Evolutionary conservation across 768 basidiomycete species (phyloP).

Genomic region (Rhizopogon vinicolor): DNA sequence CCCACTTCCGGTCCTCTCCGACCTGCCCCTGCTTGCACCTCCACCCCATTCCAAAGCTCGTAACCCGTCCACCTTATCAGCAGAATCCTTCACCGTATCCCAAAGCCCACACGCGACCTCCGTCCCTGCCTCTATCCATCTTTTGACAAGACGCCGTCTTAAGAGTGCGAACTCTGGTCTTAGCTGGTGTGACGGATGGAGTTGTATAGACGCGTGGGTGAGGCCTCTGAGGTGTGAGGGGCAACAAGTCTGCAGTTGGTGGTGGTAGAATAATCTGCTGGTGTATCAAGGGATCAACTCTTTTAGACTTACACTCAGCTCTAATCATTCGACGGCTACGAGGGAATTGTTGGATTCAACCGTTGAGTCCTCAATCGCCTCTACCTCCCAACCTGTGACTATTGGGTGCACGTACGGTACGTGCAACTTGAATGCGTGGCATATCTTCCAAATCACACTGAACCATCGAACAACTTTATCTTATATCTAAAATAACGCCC

Average conservation of each 20-base stretch:
- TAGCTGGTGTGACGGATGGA: neutral
- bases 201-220: neutral
- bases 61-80: slow-evolving; percentile 6
- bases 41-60: slow-evolving; percentile 31
- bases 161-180: slow-evolving; percentile 44
- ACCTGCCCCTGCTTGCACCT: slow-evolving; percentile 30
- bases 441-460: too few relatives aligned
- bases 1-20: slow-evolving; percentile 34
- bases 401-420: too few relatives aligned
- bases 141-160: slow-evolving; percentile 53
- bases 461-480: too few relatives aligned
- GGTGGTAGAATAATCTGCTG: neutral
- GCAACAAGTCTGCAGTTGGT: neutral
- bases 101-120: slow-evolving; percentile 79
- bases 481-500: too few relatives aligned
- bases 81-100: slow-evolving; percentile 60
- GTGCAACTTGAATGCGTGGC: too few relatives aligned
- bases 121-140: slow-evolving; percentile 71
- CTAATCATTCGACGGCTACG: too few relatives aligned
- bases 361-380: too few relatives aligned
- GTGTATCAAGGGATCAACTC: too few relatives aligned
- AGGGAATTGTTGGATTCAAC: too few relatives aligned
- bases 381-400: too few relatives aligned
- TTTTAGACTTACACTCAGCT: too few relatives aligned
- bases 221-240: neutral